Base-by-base conservation (phyloP, 805 yeast species). In the Candida dajiaensis region DNA sequence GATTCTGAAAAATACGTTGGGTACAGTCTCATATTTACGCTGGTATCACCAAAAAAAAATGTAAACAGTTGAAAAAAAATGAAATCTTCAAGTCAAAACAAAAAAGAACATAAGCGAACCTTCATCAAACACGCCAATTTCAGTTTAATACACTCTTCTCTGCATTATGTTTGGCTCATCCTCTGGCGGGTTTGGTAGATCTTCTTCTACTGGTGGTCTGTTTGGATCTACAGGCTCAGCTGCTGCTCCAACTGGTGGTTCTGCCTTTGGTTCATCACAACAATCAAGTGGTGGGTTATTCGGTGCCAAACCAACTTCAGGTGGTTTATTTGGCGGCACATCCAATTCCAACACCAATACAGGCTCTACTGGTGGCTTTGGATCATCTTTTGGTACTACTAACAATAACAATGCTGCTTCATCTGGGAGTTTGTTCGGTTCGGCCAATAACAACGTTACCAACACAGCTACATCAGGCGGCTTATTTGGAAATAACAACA, bases 361-460 rank as follows among this genome's bases (percentile, higher is more conserved):
- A 18, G 60, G 65, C 5, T 55, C 39, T 8, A 36, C 39, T n/a
- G 39, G 39, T 19, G 39, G 39, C n/a, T 36, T 36, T 20, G 39
- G 39, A 9, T 20, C 28, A 3, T 16, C 35, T 18, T 25, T 16
- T 39, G 35, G 41, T 6, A n/a, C 23, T n/a, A 12, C 25, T 5
- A 36, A 36, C 12, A 42, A 51, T 20, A 48, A 42, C 44, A 46
- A 52, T 22, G 26, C 26, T 19, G 19, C 33, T 12, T 25, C 46
- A 29, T 37, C 50, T 37, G 51, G 61, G 19, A 59, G 65, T 5
- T 55, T 65, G 43, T 73, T 70, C 56, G 76, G 76, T 6, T 50
- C 51, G 12, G 23, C 49, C 8, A 45, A 63, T 18, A 61, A 63
- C 41, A 42, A 25, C 23, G 52, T 42, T 13, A 51, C 47, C 40